Evolutionary conservation across 768 basidiomycete genomes (phyloP).

Genomic region (Boletus speciosus): DNA sequence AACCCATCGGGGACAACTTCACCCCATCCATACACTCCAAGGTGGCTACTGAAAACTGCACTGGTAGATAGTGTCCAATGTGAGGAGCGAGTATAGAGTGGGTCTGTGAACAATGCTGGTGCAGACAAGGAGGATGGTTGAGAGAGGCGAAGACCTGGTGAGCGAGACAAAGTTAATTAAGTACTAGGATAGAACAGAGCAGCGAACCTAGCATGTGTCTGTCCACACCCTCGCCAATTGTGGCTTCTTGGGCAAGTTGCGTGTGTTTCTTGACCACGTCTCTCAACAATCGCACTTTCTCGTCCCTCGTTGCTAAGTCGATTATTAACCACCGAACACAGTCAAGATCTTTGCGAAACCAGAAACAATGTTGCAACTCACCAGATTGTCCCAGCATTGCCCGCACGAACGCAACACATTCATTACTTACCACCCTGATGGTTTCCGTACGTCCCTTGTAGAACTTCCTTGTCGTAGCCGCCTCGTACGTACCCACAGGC

Average conservation of each 20-base stretch:
- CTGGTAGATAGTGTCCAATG: slow-evolving; percentile 91
- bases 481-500: slow-evolving; percentile 87
- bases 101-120: slow-evolving; percentile 73
- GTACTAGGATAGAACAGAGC: neutral
- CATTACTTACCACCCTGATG: slow-evolving; percentile 77
- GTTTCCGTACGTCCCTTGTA: slow-evolving; percentile 90
- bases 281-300: slow-evolving; percentile 52
- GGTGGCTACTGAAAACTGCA: slow-evolving; percentile 80
- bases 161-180: neutral
- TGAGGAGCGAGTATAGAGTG: slow-evolving; percentile 65
- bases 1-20: slow-evolving; percentile 94
- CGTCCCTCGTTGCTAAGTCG: slow-evolving; percentile 30
- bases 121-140: slow-evolving; percentile 57
- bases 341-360: neutral
- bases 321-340: neutral
- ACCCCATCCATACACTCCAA: slow-evolving; percentile 90
- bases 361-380: slow-evolving; percentile 6
- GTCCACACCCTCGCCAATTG: slow-evolving; percentile 75
- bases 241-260: slow-evolving; percentile 59
- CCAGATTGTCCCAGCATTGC: slow-evolving; percentile 62
- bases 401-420: slow-evolving; percentile 73
- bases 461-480: slow-evolving; percentile 86
- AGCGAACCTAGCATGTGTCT: slow-evolving; percentile 78
- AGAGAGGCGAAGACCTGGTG: slow-evolving; percentile 66
- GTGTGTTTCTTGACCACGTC: slow-evolving; percentile 65